Evolutionary conservation across 2,329 filamentous ascomycete species (phyloP), one percentile per base, ranked within the genome.

Genomic region (Fusarium tjaetaba): DNA sequence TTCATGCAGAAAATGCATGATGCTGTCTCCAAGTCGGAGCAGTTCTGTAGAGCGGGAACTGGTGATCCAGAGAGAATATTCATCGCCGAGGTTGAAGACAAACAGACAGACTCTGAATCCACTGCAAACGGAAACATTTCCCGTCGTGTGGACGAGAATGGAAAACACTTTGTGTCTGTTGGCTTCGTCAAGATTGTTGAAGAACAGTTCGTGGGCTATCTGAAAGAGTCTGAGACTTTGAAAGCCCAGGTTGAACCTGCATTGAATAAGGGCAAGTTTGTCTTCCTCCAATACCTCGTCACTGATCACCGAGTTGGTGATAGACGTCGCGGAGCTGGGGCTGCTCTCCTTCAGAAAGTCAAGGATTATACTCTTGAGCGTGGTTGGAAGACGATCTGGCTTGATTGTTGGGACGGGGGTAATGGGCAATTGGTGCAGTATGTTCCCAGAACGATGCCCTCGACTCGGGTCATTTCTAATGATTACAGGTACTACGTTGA

Each of bases 331-430:
- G 72, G 72, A 22, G 65, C 65, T 14, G 74, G 68, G 14, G 45
- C 46, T n/a, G 65, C 75, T 18, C 63, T 75, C 28, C 65, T 70
- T 20, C 38, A 64, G 58, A 65, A 45, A 51, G 69, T 59, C 34
- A 77, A 77, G 24, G 58, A 76, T 26, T 70, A 76, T 28, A 56
- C 74, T 30, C 28, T 53, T 30, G 64, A 69, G 18, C 65, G 62
- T 26, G 70, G 62, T 8, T 75, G 70, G 53, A 64, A 43, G 34
- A 61, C 63, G 14, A 65, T 80, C 13, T 81, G 74, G 56, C 61
- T 81, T 11, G 78, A 80, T 43, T 79, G 76, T 42, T 80, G 78
- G 78, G 68, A 70, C 11, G 76, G 79, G 45, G 78, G 72, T 18
- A 65, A 70, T 30, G 65, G 70, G 32, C 75, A 72, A 28, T 53